Percentiles rank a stretch among this genome's conserved stretches.
Evolutionary conservation across 441 rosid genomes (phyloP).

Genomic region (Pelargonium hybrid): DNA sequence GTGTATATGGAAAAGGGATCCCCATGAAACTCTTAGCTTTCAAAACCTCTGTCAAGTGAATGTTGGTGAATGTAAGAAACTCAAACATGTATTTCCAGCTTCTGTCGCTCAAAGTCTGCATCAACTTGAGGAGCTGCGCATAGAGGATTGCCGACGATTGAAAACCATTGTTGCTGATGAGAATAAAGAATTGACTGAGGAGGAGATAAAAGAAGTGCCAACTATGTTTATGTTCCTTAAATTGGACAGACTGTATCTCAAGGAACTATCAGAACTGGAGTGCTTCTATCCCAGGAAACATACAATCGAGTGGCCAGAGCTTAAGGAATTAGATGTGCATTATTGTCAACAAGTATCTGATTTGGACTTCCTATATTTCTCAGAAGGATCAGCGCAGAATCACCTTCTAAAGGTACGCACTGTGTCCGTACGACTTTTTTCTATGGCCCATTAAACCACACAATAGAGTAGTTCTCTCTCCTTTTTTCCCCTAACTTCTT

Average conservation of each 20-base stretch:
- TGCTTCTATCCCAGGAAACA: neutral
- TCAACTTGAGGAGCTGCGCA: neutral
- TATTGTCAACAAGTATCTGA: neutral
- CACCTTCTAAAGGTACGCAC: too few relatives aligned
- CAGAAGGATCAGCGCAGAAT: too few relatives aligned
- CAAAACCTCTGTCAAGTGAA: neutral
- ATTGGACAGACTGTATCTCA: neutral
- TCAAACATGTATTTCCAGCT: neutral
- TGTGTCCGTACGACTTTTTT: too few relatives aligned
- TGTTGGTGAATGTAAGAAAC: neutral
- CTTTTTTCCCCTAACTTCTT: too few relatives aligned
- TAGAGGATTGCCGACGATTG: neutral
- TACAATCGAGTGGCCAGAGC: constrained; percentile 3
- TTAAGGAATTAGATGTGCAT: neutral
- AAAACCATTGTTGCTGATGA: neutral
- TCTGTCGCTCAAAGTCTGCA: neutral
- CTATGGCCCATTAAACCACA: too few relatives aligned
- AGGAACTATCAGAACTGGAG: neutral
- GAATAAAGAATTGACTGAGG: neutral
- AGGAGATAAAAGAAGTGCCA: neutral
- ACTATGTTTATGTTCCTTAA: neutral
- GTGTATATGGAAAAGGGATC: neutral
- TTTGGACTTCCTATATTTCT: neutral
- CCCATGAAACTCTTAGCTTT: neutral
- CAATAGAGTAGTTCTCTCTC: too few relatives aligned